These are phyloP conservation scores for Salix suchowensis DNA, from an alignment of 345 rosid genomes.

Conservation along the genomic window DNA sequence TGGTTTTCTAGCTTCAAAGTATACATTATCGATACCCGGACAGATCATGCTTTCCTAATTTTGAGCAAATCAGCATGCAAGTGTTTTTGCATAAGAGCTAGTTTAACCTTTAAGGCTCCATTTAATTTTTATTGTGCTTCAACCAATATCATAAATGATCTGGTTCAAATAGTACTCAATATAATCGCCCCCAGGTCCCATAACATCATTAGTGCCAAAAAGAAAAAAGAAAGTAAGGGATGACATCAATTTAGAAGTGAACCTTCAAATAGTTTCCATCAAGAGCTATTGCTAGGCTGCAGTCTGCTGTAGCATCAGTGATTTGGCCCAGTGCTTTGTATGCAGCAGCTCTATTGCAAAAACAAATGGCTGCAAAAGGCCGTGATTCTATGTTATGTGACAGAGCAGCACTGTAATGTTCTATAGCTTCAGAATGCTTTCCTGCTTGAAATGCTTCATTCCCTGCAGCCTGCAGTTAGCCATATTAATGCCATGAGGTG, in stretches of 20 bases:
- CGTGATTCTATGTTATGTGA: slow-evolving; percentile 76
- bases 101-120: neutral
- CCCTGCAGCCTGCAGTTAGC: slow-evolving; percentile 62
- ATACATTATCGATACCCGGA: neutral
- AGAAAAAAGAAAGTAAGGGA: neutral
- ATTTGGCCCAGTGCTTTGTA: slow-evolving; percentile 74
- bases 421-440: slow-evolving; percentile 81
- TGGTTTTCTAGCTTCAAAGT: neutral
- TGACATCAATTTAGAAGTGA: slow-evolving; percentile 11
- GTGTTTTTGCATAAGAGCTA: neutral
- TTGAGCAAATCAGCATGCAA: neutral
- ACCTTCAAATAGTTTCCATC: slow-evolving; percentile 87
- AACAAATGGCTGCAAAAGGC: slow-evolving; percentile 88
- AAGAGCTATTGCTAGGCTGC: slow-evolving; percentile 94
- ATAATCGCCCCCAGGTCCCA: neutral
- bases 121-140: neutral
- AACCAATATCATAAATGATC: neutral
- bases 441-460: slow-evolving; percentile 93
- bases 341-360: slow-evolving; percentile 97
- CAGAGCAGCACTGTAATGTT: slow-evolving; percentile 79
- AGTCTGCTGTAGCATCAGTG: slow-evolving; percentile 89
- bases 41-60: neutral
- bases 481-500: neutral
- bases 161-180: neutral
- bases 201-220: neutral